Evolutionary conservation across 805 yeast species (phyloP), one percentile per base, ranked within the genome.

Genomic region (Saturnispora saitoi): DNA sequence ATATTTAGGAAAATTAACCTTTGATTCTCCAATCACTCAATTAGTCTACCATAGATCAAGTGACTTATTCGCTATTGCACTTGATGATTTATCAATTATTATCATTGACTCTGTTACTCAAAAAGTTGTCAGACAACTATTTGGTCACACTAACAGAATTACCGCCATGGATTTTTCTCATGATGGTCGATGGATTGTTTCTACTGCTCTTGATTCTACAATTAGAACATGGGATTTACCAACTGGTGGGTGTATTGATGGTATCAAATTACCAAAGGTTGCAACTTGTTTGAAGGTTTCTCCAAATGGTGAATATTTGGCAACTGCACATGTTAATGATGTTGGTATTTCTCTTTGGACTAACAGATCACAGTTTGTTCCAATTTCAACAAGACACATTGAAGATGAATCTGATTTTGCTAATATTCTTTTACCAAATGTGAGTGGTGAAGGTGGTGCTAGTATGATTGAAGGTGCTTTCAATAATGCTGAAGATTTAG

Each of bases 221-320:
- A 72, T 93, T 43, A 78, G 99, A 59, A 88, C 96, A 0, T 93
- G 98, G 98, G 98, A 93, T 64, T 75, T 93, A 51, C 98, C 98
- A 38, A 85, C 96, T 1, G 98, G 99, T 43, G 87, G 90, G 1
- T 91, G 98, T 65, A 88, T 93, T 49, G 99, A 93, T 68, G 97
- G 96, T 53, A 81, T 91, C 15, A 69, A 71, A 47, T 74, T 93
- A 24, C 80, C 83, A 1, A 78, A 74, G 56, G 90, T 89, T n/a
- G 95, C 84, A 3, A 88, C 97, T 0, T 71, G 77, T 48, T 71
- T 95, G 30, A 79, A 82, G 59, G 77, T 93, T 54, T 86, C 96
- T 14, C 95, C 95, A 2, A 73, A 80, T 48, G 96, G 96, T 40
- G 97, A 93, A 56, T 78, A 82, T 64, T 72, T 93, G 48, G 98